Conservation (phyloP, 164 flowering plant genomes). For the Stephania cephalantha region DNA sequence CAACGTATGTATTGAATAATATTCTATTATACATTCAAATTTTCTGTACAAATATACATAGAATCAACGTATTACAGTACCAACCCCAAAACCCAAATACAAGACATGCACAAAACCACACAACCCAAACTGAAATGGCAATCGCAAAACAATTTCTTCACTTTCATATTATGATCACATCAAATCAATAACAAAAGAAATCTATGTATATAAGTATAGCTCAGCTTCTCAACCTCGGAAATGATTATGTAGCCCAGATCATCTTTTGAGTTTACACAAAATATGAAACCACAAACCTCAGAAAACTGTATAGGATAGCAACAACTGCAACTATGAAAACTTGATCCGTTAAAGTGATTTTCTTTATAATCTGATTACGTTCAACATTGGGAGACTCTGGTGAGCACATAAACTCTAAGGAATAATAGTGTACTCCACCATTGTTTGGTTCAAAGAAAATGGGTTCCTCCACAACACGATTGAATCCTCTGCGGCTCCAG, state of each 20-base stretch:
- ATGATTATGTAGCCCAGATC: background rate
- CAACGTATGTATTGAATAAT: no score
- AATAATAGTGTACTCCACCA: constrained; percentile 9
- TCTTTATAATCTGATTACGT: constrained; percentile 5
- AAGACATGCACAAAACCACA: background rate
- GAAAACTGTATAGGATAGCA: constrained; percentile 13
- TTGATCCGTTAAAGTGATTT: constrained; percentile 18
- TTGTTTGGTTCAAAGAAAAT: constrained; percentile 4
- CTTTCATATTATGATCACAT: no score
- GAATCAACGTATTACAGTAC: background rate
- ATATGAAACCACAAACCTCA: background rate
- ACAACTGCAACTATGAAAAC: constrained; percentile 8
- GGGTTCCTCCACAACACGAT: constrained; percentile 7
- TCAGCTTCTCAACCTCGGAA: background rate
- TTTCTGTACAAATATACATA: background rate
- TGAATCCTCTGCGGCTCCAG: constrained; percentile 19
- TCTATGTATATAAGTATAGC: no score
- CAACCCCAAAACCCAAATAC: background rate
- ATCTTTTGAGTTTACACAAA: background rate
- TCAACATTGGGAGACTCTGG: constrained; percentile 9
- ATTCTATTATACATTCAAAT: background rate
- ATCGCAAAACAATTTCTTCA: background rate
- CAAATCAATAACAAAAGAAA: background rate
- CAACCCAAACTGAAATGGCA: no score
- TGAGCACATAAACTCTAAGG: constrained; percentile 17